Conservation (phyloP, 192 early-diverging fungal genomes). For the Linnemannia schmuckeri region DNA sequence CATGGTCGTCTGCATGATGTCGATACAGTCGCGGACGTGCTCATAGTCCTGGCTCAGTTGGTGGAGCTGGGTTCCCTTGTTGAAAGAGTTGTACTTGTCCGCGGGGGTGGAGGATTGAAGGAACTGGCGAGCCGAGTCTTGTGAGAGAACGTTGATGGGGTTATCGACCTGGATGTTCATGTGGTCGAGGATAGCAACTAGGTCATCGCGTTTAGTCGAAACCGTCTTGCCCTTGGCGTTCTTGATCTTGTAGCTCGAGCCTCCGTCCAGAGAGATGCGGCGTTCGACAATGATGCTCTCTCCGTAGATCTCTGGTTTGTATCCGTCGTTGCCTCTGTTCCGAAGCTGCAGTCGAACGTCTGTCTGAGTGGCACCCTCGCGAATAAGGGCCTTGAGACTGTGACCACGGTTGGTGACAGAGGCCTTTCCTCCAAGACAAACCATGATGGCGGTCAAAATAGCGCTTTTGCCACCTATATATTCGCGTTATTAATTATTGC, state of each 20-base stretch:
- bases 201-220: conserved; percentile 86
- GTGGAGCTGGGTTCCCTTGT: conserved; percentile 87
- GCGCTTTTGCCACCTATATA: conserved; percentile 92
- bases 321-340: conserved; percentile 91
- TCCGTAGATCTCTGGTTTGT: conserved; percentile 84
- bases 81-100: conserved; percentile 95
- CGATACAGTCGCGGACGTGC: conserved; percentile 68
- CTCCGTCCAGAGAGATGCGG: conserved; percentile 71
- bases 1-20: conserved; percentile 65
- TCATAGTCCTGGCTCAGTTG: conserved; percentile 84
- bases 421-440: conserved; percentile 95
- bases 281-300: conserved; percentile 88
- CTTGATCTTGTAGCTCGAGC: conserved; percentile 85
- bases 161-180: conserved; percentile 95
- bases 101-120: conserved; percentile 82
- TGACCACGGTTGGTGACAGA: conserved; percentile 87
- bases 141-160: conserved; percentile 92
- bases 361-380: conserved; percentile 81
- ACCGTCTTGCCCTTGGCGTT: conserved; percentile 72
- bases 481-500: too few relatives aligned
- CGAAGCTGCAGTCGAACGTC: conserved; percentile 79
- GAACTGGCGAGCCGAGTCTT: conserved; percentile 94
- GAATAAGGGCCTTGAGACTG: conserved; percentile 82
- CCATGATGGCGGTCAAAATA: conserved; percentile 89
- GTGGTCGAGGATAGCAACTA: conserved; percentile 86